Percentiles rank a stretch among this genome's conserved stretches.
These are phyloP conservation scores for Cochlearia excelsa DNA, from an alignment of 345 rosid genomes.

Conservation along the genomic window DNA sequence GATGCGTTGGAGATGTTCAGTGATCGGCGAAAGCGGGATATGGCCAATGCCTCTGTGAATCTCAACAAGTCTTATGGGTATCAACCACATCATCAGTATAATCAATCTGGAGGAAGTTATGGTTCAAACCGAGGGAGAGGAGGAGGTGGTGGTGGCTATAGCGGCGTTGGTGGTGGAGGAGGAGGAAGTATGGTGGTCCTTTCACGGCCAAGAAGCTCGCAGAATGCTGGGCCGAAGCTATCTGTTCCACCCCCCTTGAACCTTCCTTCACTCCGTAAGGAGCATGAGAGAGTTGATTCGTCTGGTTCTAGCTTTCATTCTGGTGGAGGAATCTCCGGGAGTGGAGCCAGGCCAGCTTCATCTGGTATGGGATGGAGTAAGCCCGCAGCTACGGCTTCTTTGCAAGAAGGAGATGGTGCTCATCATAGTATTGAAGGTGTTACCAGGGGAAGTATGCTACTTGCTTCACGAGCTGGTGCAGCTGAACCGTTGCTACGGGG, in stretches of 20 bases:
- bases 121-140: conserved; percentile 51
- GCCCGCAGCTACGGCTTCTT: conserved; percentile 48
- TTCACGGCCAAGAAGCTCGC: conserved; percentile 89
- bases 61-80: conserved; percentile 91
- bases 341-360: conserved; percentile 72
- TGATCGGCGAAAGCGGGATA: conserved; percentile 54
- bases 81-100: conserved; percentile 46
- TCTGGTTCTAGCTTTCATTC: conserved; percentile 57
- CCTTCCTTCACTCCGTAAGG: conserved; percentile 85
- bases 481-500: conserved; percentile 37
- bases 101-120: conserved; percentile 41
- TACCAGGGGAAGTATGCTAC: conserved; percentile 45
- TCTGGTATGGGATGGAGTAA: conserved; percentile 90
- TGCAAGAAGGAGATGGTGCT: conserved; percentile 50
- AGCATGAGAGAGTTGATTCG: conserved; percentile 80
- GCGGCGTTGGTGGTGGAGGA: conserved; percentile 45
- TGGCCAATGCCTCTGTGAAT: conserved; percentile 91
- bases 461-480: conserved; percentile 46
- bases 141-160: conserved; percentile 38
- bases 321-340: conserved; percentile 64
- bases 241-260: conserved; percentile 99
- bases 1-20: conserved; percentile 75
- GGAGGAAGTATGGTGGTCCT: conserved; percentile 89
- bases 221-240: conserved; percentile 84
- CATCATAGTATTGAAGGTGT: conserved; percentile 44